A percentile compares a stretch with the other conserved stretches of the same genome.
Evolutionary conservation across 202 grass and related monocot species (phyloP).

Genomic region (Carex arenaria): DNA sequence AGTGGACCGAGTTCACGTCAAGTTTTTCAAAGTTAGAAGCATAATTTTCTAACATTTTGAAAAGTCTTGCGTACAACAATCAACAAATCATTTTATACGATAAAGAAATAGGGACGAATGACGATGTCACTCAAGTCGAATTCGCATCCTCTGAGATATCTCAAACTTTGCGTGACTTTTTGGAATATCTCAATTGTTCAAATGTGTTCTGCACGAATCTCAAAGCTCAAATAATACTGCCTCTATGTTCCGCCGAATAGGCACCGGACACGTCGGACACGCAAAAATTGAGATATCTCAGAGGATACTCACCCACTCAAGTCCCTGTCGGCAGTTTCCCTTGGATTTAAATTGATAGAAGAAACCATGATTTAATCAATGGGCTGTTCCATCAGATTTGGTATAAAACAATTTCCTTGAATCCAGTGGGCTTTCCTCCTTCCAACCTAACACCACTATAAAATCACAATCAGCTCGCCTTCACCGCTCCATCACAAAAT

Average conservation of each 20-base stretch:
- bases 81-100: neutral
- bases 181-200: no score
- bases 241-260: no score
- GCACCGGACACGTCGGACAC: no score
- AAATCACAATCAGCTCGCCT: neutral
- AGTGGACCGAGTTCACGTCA: neutral
- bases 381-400: neutral
- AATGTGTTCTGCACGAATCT: no score
- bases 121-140: neutral
- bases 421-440: neutral
- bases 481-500: neutral
- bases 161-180: no score
- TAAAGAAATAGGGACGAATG: neutral
- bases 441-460: neutral
- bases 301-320: no score
- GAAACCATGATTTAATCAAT: slow-evolving; percentile 10
- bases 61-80: neutral
- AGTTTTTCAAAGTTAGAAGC: neutral
- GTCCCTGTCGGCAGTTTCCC: neutral
- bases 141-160: no score
- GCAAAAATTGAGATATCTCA: no score
- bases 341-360: neutral
- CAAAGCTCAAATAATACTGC: no score
- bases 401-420: neutral
- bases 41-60: slow-evolving; percentile 8